phyloP scores from a whole-genome alignment of 352 stramenopile genomes.

The Phytophthora europaea region DNA sequence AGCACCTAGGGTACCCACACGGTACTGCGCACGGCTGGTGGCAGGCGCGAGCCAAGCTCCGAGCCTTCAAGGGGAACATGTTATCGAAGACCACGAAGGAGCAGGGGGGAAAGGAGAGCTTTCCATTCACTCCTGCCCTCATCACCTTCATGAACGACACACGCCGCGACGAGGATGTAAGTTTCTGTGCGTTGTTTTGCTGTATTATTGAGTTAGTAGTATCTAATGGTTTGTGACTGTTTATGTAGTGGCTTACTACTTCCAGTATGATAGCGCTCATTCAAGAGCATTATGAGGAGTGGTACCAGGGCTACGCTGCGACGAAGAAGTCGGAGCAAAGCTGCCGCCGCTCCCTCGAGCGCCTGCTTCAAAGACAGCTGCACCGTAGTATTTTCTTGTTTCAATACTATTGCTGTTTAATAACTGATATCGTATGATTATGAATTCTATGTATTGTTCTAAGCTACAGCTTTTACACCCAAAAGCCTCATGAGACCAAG shows the following conservation, averaged over 20 bases:
- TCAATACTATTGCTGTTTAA: not conserved
- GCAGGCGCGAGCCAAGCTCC: not conserved
- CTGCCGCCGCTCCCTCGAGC: not conserved
- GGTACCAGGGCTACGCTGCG: not conserved
- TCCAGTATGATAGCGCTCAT: not conserved
- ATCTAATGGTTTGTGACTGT: not conserved
- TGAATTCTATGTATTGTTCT: not conserved
- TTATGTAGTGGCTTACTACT: not conserved
- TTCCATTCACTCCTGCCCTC: conserved; percentile 3
- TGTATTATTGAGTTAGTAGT: not conserved
- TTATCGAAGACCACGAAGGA: not conserved
- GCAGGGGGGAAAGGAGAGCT: conserved; percentile 6
- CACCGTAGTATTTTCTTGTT: not conserved
- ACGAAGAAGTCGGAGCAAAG: not conserved
- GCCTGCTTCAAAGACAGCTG: not conserved
- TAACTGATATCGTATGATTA: not conserved
- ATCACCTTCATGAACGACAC: conserved; percentile 14
- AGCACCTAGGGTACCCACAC: conserved; percentile 3
- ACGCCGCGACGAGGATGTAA: conserved; percentile 11
- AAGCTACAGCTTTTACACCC: not conserved
- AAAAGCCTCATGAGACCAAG: not conserved
- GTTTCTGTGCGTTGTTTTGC: not conserved
- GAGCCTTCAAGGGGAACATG: not conserved
- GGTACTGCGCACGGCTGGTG: conserved; percentile 4
- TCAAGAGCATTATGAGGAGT: not conserved